Evolutionary conservation across 139 green algal species (phyloP), one percentile per base, ranked within the genome.

Genomic region (Chlorella sp.): DNA sequence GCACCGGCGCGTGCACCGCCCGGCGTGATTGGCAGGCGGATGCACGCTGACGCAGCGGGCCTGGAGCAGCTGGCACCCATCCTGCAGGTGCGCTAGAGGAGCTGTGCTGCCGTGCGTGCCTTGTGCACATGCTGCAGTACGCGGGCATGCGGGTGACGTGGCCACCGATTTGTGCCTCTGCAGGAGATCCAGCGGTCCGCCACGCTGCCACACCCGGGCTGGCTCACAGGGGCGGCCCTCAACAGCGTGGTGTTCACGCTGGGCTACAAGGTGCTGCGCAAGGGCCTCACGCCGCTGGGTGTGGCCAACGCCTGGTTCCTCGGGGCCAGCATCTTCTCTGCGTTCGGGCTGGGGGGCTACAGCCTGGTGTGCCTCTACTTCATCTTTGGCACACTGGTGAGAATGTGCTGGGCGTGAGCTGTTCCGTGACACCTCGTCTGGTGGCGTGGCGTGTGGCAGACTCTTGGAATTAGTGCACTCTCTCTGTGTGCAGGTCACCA

Each of bases 331-430:
- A 69, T 88, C 0, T 96, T 84, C 69, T 72, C 85, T 3, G 94
- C 94, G 1, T 98, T 98, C 82, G 93, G 93, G 1, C 22, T 60
- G 0, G 78, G 84, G 0, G 92, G 88, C 0, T 98, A 96, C 75
- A 4, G 71, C 5, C 81, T 98, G 0, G 89, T 98, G 3, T 97
- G 92, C 82, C 61, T 94, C 0, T 99, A 98, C 87, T 99, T 99
- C 76, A 79, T 96, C n/a, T 65, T 95, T 17, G 92, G 92, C 5
- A 92, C 90, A 1, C 60, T 86, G 77, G 90, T 93, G 60, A 65
- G 82, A n/a, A n/a, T n/a, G n/a, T n/a, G n/a, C n/a, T n/a, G n/a
- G n/a, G n/a, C n/a, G n/a, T n/a, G n/a, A 60, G 49, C 49, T 60
- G 49, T 60, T 60, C 17, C 49, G 49, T 60, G 49, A 60, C 49